Percentiles rank a stretch among this genome's conserved stretches.
Conservation (phyloP, 2,329 filamentous ascomycete genomes). For the Fonsecaea multimorphosa region DNA sequence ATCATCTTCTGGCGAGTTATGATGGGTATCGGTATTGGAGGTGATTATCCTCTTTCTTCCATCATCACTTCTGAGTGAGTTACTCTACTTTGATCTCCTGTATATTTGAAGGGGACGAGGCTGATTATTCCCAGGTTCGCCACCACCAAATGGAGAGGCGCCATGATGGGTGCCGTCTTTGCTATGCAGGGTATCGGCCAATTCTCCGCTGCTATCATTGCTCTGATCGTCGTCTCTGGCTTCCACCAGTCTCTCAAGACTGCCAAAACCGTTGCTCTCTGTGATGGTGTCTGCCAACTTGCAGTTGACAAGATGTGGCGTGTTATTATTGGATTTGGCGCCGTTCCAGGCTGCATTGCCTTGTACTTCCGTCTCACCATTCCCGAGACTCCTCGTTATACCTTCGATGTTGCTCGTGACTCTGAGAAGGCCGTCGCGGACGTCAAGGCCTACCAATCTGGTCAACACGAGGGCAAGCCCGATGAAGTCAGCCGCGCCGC, state of each 20-base stretch:
- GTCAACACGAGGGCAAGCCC: conserved; percentile 66
- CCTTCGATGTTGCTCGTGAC: conserved; percentile 79
- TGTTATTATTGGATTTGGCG: conserved; percentile 78
- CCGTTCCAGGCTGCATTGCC: conserved; percentile 78
- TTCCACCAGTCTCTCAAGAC: conserved; percentile 69
- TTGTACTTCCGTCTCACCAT: conserved; percentile 88
- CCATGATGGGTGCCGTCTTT: conserved; percentile 87
- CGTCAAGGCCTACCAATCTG: conserved; percentile 74
- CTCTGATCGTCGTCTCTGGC: conserved; percentile 74
- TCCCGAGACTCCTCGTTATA: conserved; percentile 86
- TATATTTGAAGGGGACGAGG: conserved; percentile 15
- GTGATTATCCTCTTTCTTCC: conserved; percentile 80
- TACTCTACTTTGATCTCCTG: neutral
- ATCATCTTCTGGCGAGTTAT: conserved; percentile 82
- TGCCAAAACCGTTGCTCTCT: conserved; percentile 60
- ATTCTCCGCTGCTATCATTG: conserved; percentile 74
- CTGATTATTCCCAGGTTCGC: conserved; percentile 62
- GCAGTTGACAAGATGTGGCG: conserved; percentile 91
- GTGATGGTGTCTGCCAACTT: conserved; percentile 67
- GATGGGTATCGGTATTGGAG: conserved; percentile 80
- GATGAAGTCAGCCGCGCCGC: conserved; percentile 71
- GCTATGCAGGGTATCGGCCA: conserved; percentile 88
- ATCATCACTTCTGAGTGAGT: conserved; percentile 79
- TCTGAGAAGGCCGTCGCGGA: conserved; percentile 76
- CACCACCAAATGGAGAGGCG: conserved; percentile 82